Conservation (phyloP, 2,329 filamentous ascomycete genomes). For the Alternaria gaisen region DNA sequence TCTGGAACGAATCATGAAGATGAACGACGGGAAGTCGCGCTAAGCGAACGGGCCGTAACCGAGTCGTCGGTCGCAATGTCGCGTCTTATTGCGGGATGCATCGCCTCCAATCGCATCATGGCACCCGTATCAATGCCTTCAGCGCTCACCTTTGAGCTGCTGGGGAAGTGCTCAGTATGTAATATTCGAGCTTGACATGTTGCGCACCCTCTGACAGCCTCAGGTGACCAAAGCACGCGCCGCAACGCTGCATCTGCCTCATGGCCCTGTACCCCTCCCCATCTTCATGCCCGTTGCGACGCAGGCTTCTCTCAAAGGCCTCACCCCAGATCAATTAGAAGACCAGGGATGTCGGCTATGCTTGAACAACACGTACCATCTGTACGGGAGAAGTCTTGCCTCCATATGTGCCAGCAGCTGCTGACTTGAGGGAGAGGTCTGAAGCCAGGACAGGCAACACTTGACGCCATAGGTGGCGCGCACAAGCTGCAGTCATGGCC, state of each 20-base stretch:
- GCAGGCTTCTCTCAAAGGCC: constrained; percentile 91
- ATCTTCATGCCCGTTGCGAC: constrained; percentile 99
- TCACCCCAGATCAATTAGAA: constrained; percentile 91
- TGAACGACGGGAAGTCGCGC: neutral
- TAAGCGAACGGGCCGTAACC: constrained; percentile 9
- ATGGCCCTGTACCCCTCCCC: constrained; percentile 88
- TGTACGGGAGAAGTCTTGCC: constrained; percentile 54
- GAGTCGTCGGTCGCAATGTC: constrained; percentile 1
- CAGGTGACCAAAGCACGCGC: constrained; percentile 95
- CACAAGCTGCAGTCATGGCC: constrained; percentile 96
- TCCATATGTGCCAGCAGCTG: neutral
- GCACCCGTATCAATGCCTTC: constrained; percentile 47
- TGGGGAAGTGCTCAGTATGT: constrained; percentile 51
- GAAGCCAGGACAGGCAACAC: constrained; percentile 89
- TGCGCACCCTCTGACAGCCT: constrained; percentile 10
- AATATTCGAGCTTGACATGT: neutral
- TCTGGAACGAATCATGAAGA: neutral
- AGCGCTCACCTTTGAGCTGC: constrained; percentile 49
- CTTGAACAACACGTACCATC: constrained; percentile 97
- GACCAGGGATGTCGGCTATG: constrained; percentile 89
- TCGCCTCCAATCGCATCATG: constrained; percentile 31
- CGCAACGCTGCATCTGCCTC: constrained; percentile 84
- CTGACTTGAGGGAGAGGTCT: constrained; percentile 65
- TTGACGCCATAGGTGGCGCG: constrained; percentile 88
- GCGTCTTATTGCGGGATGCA: constrained; percentile 1